A percentile compares a stretch with the other conserved stretches of the same genome.
Conservation (phyloP, 169 alveolate genomes). For the Cryptosporidium sp. region DNA sequence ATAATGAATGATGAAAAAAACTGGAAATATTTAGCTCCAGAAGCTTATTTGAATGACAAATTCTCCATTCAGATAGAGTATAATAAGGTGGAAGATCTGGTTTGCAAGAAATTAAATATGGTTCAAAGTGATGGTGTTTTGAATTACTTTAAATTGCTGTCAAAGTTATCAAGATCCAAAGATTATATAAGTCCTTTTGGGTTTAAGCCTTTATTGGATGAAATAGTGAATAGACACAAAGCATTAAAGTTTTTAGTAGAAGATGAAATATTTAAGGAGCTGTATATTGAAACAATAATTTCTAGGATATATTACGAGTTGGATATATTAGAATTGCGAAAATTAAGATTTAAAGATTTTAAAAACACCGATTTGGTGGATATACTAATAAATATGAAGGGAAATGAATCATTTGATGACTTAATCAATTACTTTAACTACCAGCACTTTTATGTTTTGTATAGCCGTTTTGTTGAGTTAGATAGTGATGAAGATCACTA, state of each 20-base stretch:
- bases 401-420: conserved; percentile 82
- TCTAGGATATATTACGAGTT: conserved; percentile 84
- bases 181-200: conserved; percentile 23
- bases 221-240: conserved; percentile 33
- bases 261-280: conserved; percentile 77
- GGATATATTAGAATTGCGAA: conserved; percentile 85
- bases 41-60: not conserved
- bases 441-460: conserved; percentile 90
- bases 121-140: not conserved
- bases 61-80: not conserved
- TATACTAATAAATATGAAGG: conserved; percentile 78
- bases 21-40: not conserved
- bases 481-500: conserved; percentile 88
- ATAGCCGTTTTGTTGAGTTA: conserved; percentile 88
- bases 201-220: conserved; percentile 41
- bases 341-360: conserved; percentile 85
- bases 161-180: conserved; percentile 17
- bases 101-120: conserved; percentile 1
- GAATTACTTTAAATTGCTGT: conserved; percentile 41
- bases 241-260: conserved; percentile 29
- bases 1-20: not conserved
- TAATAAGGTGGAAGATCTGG: not conserved
- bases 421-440: conserved; percentile 83
- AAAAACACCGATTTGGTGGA: conserved; percentile 83
- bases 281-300: conserved; percentile 87